Evolutionary conservation across 345 rosid genomes (phyloP), one percentile per base, ranked within the genome.

Genomic region (Noccaea caerulescens): DNA sequence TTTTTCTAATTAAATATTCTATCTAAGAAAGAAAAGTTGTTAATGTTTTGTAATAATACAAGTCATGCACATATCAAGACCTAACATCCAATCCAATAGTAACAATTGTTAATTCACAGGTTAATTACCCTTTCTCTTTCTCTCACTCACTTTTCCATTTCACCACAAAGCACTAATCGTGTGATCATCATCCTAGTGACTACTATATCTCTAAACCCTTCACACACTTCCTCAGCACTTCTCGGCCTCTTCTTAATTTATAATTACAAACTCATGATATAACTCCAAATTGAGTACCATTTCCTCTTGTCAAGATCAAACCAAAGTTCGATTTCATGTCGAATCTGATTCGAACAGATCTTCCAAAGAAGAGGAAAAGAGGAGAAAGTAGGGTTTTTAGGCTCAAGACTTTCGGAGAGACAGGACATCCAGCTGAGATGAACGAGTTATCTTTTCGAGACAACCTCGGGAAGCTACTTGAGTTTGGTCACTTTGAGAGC

Each of bases 351-450:
- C 67, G 36, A 33, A 63, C 60, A 44, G 50, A 47, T 49, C 62
- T 70, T 57, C 65, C 67, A 70, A 88, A 82, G 82, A 93, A 85
- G 76, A 87, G 97, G 68, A 93, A 82, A 84, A 88, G 92, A 73
- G 90, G 87, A 5, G 89, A 82, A 44, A 71, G 73, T 71, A 86
- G 83, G 73, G 86, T 77, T 47, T 93, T 88, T 18, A 82, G 86
- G 80, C 84, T 93, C 76, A 89, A 84, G 82, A 83, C 66, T 4
- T 93, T 93, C 47, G 92, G 94, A 20, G 91, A 84, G 44, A 36
- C 83, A 23, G 97, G 98, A 3, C 81, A 82, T 68, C 98, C 96
- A 6, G 75, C 80, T 30, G 88, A 86, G 82, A 82, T 87, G 51
- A 76, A 76, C 18, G 81, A 83, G 23, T 82, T 84, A 27, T 79